A percentile compares a stretch with the other conserved stretches of the same genome.
These are phyloP conservation scores for Saprolegnia diclina DNA, from an alignment of 352 stramenopile species.

Conservation along the genomic window DNA sequence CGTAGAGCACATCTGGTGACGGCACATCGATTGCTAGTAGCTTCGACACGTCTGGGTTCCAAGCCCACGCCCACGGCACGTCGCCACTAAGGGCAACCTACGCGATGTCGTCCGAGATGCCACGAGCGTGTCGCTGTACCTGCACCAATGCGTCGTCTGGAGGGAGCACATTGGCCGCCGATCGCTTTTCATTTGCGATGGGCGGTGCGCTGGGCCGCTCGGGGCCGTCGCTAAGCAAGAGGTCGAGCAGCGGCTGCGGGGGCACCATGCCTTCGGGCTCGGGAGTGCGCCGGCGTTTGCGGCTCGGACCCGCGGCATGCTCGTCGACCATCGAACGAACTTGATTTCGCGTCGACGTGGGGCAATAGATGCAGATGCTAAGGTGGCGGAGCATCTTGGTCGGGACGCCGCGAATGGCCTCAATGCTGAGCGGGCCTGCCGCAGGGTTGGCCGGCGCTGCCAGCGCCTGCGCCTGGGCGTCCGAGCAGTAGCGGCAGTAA, in stretches of 20 bases:
- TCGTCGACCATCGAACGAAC: constrained; percentile 5
- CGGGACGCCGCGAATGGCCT: constrained; percentile 17
- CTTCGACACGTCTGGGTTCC: background rate
- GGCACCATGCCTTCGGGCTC: background rate
- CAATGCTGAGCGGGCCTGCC: background rate
- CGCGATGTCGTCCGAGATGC: background rate
- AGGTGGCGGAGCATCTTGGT: constrained; percentile 20
- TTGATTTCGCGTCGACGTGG: background rate
- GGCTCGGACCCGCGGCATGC: background rate
- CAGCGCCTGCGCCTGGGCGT: constrained; percentile 17
- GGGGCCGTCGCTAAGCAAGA: constrained; percentile 5
- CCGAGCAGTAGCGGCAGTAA: constrained; percentile 23
- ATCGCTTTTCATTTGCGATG: background rate
- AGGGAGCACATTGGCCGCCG: background rate
- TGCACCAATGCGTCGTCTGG: background rate
- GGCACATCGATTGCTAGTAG: background rate
- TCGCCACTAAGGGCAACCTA: constrained; percentile 4
- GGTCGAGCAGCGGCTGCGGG: background rate
- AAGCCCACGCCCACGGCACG: constrained; percentile 8
- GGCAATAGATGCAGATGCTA: constrained; percentile 10
- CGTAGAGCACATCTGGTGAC: constrained; percentile 2
- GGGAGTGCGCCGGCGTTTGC: background rate
- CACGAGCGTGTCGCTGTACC: background rate
- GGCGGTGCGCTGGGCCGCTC: background rate
- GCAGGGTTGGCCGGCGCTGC: background rate